phyloP scores from a whole-genome alignment of 345 rosid species.

The Hibiscus syriacus region DNA sequence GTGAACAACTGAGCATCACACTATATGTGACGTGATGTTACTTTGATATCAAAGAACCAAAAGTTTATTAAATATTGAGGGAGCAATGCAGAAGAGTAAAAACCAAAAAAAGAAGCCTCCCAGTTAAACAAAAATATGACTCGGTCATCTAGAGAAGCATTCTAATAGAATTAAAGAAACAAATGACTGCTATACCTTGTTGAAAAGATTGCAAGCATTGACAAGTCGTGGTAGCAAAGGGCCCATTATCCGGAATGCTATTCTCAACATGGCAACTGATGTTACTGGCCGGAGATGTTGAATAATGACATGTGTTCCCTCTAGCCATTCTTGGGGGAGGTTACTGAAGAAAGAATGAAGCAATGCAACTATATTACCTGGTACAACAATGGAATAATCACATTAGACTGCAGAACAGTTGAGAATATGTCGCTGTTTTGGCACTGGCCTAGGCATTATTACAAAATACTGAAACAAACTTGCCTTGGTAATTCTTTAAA shows the following conservation, averaged over 20 bases:
- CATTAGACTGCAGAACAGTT: neutral
- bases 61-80: neutral
- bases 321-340: constrained; percentile 99
- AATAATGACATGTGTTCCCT: constrained; percentile 70
- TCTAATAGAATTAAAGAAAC: neutral
- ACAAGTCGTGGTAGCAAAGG: constrained; percentile 94
- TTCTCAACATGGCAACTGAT: constrained; percentile 92
- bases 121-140: neutral
- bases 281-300: constrained; percentile 82
- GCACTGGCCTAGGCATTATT: neutral
- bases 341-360: constrained; percentile 94
- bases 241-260: constrained; percentile 89
- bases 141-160: neutral
- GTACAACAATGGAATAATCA: constrained; percentile 15
- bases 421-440: neutral
- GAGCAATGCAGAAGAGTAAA: neutral
- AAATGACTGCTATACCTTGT: constrained; percentile 50
- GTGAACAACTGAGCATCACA: neutral
- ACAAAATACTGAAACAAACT: neutral
- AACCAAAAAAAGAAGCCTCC: neutral
- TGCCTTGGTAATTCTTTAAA: neutral
- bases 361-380: constrained; percentile 89
- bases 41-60: neutral
- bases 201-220: constrained; percentile 80
- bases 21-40: neutral